These are phyloP conservation scores for Candida yuanshanica DNA, from an alignment of 805 yeast species.

Conservation along the genomic window DNA sequence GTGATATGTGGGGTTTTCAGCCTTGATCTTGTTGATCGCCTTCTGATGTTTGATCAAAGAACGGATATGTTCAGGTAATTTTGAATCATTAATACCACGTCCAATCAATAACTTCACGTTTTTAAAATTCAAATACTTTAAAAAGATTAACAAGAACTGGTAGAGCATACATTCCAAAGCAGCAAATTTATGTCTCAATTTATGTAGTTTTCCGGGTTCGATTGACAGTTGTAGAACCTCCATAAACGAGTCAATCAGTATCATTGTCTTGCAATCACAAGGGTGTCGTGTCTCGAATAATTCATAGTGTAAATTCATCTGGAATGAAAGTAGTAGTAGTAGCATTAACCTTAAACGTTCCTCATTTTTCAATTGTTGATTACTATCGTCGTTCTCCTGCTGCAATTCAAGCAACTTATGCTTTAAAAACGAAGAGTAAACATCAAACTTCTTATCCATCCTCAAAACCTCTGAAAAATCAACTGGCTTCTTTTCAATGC, in stretches of 20 bases:
- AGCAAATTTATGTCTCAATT: slow-evolving; percentile 11
- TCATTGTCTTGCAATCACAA: slow-evolving; percentile 13
- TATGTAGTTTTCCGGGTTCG: background rate
- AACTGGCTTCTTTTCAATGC: slow-evolving; percentile 1
- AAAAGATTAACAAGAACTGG: slow-evolving; percentile 17
- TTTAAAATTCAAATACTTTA: slow-evolving; percentile 19
- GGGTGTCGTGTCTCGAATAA: slow-evolving; percentile 9
- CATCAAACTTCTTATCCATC: slow-evolving; percentile 13
- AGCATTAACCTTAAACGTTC: slow-evolving; percentile 6
- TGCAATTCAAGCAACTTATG: background rate
- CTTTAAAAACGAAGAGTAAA: slow-evolving; percentile 6
- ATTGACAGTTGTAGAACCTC: slow-evolving; percentile 4
- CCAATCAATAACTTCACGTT: slow-evolving; percentile 5
- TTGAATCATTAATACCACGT: slow-evolving; percentile 1
- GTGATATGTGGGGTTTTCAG: slow-evolving; percentile 2
- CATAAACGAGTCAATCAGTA: slow-evolving; percentile 1
- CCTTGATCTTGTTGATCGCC: slow-evolving; percentile 4
- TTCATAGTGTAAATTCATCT: slow-evolving; percentile 15
- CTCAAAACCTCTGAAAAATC: slow-evolving; percentile 6
- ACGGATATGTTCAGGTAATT: slow-evolving; percentile 1
- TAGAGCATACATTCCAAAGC: slow-evolving; percentile 16
- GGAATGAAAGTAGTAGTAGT: slow-evolving; percentile 9
- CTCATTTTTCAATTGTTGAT: background rate
- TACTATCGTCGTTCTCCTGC: background rate
- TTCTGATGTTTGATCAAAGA: slow-evolving; percentile 1